These are phyloP conservation scores for Wilcoxina mikolae DNA, from an alignment of 495 filamentous ascomycete genomes.

Conservation along the genomic window DNA sequence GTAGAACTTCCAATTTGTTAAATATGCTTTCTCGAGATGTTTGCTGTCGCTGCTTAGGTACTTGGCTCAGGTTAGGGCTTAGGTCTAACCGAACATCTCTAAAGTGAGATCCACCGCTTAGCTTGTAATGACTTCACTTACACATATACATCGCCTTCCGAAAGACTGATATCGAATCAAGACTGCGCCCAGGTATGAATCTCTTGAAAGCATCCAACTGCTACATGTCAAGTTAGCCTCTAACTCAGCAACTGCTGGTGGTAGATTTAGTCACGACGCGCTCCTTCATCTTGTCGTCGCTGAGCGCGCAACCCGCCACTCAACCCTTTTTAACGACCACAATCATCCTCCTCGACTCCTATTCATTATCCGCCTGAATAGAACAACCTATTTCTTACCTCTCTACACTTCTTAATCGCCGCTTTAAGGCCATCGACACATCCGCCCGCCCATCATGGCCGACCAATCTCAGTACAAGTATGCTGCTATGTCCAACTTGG, in stretches of 20 bases:
- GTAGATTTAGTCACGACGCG: not conserved
- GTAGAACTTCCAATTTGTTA: not conserved
- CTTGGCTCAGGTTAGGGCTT: not conserved
- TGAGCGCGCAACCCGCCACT: constrained; percentile 1
- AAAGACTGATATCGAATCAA: not conserved
- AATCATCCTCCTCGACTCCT: not conserved
- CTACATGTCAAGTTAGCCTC: no score
- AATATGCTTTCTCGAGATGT: not conserved
- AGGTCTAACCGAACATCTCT: not conserved
- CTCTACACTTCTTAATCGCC: constrained; percentile 1
- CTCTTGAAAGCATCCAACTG: no score
- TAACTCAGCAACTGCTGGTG: not conserved
- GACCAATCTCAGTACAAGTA: constrained; percentile 98
- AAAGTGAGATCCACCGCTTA: not conserved
- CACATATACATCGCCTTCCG: not conserved
- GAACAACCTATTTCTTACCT: not conserved
- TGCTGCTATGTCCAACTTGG: constrained; percentile 99
- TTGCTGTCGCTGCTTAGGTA: not conserved
- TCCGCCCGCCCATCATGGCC: constrained; percentile 47
- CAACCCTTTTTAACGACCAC: not conserved
- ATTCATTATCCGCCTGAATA: not conserved
- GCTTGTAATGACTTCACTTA: not conserved
- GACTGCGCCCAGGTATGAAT: not conserved
- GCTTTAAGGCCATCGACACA: constrained; percentile 7
- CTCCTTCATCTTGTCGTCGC: not conserved